phyloP scores from a whole-genome alignment of 2,329 filamentous ascomycete genomes.

The Bipolaris oryzae region DNA sequence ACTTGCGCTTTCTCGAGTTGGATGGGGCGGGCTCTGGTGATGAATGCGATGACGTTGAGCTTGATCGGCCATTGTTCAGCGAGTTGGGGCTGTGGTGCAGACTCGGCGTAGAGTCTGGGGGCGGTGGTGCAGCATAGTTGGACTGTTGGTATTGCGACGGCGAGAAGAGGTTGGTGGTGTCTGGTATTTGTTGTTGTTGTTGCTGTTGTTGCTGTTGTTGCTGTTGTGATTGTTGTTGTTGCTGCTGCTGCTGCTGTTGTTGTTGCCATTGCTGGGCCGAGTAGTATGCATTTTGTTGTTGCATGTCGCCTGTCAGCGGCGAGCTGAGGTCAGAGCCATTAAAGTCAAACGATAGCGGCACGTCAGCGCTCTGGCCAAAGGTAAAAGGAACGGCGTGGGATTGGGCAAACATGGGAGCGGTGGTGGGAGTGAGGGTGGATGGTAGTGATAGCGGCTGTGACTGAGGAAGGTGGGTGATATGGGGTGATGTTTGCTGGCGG shows the following conservation, averaged over 20 bases:
- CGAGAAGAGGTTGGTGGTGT: conserved; percentile 38
- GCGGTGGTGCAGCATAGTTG: conserved; percentile 25
- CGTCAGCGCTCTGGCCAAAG: conserved; percentile 42
- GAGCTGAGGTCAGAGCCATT: conserved; percentile 40
- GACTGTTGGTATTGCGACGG: conserved; percentile 36
- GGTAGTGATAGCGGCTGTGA: conserved; percentile 33
- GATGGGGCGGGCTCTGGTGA: conserved; percentile 62
- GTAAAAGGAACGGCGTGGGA: conserved; percentile 35
- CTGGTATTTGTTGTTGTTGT: conserved; percentile 30
- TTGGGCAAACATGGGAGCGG: conserved; percentile 29
- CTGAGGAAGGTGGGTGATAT: conserved; percentile 34
- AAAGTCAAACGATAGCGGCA: conserved; percentile 46
- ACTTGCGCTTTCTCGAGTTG: conserved; percentile 47
- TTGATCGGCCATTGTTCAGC: conserved; percentile 39
- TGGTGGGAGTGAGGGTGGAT: conserved; percentile 23
- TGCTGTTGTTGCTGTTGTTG: conserved; percentile 31
- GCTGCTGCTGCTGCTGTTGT: conserved; percentile 32
- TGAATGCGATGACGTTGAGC: conserved; percentile 59
- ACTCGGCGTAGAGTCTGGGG: conserved; percentile 44
- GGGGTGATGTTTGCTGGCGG: conserved; percentile 34
- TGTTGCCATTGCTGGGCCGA: conserved; percentile 43
- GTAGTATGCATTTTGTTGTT: conserved; percentile 40
- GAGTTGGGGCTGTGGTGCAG: conserved; percentile 48
- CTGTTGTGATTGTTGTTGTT: no score
- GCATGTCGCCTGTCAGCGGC: conserved; percentile 33